Evolutionary conservation across 2,329 filamentous ascomycete genomes (phyloP), one percentile per base, ranked within the genome.

Genomic region (Aspergillus sp.): DNA sequence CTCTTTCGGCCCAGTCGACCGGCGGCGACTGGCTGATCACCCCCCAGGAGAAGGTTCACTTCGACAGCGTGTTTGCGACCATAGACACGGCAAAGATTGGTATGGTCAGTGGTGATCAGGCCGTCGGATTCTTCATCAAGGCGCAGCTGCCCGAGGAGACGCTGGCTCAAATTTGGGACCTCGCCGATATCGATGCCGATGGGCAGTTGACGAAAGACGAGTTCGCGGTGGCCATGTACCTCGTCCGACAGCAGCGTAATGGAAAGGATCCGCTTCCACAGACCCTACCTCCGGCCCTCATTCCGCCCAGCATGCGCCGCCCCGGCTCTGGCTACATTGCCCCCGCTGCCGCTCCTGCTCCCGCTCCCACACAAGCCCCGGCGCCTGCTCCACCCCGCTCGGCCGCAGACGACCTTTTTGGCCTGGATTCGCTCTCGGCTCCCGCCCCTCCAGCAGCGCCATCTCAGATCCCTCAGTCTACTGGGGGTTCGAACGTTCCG

Each of bases 201-300:
- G 95, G 95, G 11, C 88, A 90, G 58, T 81, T 99, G 58, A 92
- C 85, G 51, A 87, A 86, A 67, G 95, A 99, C 66, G 93, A 96
- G 69, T 99, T 99, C 72, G 92, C 95, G 0, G 92, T 99, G 51
- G 94, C 95, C 55, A 97, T 99, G 93, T 96, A 96, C 73, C 82
- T 99, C 54, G 97, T 99, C 68, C 87, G 93, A 62, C 91, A 96
- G 73, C 93, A 97, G 74, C 85, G 93, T 56, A 90, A 85, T 64
- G 89, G 88, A 63, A 86, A 87, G 58, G 86, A 88, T 57, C 80
- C 85, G 29, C 77, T 98, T 32, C 95, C 95, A 2, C 81, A 88
- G 22, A 84, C 86, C n/a, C 79, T 99, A 47, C 93, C 94, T 10
- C 81, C 88, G 0, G 93, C 89, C 66, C 80, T 98, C 45, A 84